Conservation (phyloP, 805 yeast species). For the Maudiozyma bulderi region DNA sequence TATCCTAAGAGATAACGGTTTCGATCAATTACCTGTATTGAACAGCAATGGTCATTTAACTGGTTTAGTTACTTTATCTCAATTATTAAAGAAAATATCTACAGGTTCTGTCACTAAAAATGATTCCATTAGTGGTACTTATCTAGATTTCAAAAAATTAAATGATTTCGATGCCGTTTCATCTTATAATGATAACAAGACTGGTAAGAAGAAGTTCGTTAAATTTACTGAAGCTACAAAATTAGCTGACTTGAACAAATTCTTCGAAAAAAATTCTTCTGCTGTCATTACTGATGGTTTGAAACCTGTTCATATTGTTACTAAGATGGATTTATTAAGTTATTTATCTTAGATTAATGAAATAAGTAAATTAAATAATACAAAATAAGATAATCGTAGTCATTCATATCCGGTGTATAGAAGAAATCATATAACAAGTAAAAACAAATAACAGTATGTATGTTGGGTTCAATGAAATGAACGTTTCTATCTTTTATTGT, state of each 20-base stretch:
- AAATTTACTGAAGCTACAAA: constrained; percentile 58
- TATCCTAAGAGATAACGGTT: constrained; percentile 63
- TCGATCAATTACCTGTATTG: constrained; percentile 79
- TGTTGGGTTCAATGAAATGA: no score
- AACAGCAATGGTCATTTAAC: constrained; percentile 46
- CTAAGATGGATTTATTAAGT: constrained; percentile 75
- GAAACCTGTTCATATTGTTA: constrained; percentile 74
- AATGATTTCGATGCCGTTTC: constrained; percentile 50
- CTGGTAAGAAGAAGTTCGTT: constrained; percentile 56
- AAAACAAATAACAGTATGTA: no score
- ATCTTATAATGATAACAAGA: constrained; percentile 51
- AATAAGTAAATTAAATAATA: background rate
- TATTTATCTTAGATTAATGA: constrained; percentile 25
- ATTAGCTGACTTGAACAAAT: constrained; percentile 58
- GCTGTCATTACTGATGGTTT: constrained; percentile 73
- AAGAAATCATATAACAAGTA: no score
- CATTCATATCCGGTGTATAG: no score
- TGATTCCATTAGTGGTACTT: constrained; percentile 37
- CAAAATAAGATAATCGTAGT: background rate
- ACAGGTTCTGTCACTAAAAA: constrained; percentile 50
- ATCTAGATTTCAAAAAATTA: constrained; percentile 67
- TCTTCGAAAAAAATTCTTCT: constrained; percentile 76
- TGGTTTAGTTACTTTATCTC: constrained; percentile 71
- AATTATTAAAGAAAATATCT: constrained; percentile 57
- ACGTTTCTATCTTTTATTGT: background rate